Evolutionary conservation across 257 asterid genomes (phyloP).

Genomic region (Ligustrum vulgare): DNA sequence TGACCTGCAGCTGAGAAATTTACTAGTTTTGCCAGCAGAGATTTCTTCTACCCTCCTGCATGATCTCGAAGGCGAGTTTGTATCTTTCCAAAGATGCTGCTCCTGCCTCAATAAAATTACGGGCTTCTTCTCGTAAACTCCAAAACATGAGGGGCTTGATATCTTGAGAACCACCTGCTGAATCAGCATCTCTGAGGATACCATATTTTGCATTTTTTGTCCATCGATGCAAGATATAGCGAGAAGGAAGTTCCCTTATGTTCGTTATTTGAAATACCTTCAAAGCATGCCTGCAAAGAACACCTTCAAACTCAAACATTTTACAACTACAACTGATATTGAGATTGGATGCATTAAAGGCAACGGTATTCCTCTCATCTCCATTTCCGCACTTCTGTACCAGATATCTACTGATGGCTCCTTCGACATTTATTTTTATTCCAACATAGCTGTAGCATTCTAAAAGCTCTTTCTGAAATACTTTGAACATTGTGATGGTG

Average conservation of each 20-base stretch:
- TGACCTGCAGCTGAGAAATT: constrained; percentile 29
- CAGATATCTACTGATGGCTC: constrained; percentile 75
- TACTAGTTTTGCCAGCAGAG: constrained; percentile 79
- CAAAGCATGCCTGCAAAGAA: constrained; percentile 83
- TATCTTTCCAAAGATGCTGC: constrained; percentile 71
- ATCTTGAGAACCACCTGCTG: constrained; percentile 71
- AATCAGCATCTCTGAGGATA: constrained; percentile 64
- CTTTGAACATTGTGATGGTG: constrained; percentile 74
- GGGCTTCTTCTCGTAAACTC: constrained; percentile 92
- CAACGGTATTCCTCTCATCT: constrained; percentile 86
- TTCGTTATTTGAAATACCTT: constrained; percentile 86
- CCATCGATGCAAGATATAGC: constrained; percentile 85
- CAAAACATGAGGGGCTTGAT: constrained; percentile 77
- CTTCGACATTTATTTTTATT: constrained; percentile 82
- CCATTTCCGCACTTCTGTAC: constrained; percentile 79
- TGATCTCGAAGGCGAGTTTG: constrained; percentile 84
- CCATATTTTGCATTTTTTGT: constrained; percentile 75
- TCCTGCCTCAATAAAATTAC: constrained; percentile 75
- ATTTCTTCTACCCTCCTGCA: constrained; percentile 93
- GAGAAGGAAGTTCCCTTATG: constrained; percentile 83
- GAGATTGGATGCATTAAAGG: constrained; percentile 74
- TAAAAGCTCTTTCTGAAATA: constrained; percentile 87
- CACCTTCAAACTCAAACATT: constrained; percentile 92
- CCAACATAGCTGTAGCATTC: constrained; percentile 85
- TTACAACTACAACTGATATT: constrained; percentile 85